phyloP scores from a whole-genome alignment of 2,329 filamentous ascomycete genomes.

The Simplicillium sp. region DNA sequence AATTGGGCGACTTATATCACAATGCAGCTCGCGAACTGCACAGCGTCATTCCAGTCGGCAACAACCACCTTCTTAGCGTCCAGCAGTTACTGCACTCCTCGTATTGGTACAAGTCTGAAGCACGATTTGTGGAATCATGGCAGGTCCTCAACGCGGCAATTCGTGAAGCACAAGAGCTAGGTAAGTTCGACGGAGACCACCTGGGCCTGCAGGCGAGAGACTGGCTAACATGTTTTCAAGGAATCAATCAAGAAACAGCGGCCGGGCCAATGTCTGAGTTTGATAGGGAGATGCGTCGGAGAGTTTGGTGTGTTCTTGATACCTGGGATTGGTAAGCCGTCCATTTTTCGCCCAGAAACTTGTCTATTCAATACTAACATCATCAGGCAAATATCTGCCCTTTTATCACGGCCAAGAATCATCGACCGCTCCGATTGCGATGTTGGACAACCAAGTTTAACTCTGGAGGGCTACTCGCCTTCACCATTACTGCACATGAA shows the following conservation, averaged over 20 bases:
- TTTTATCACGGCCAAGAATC: conserved; percentile 13
- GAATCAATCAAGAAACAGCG: conserved; percentile 20
- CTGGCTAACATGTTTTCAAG: conserved; percentile 9
- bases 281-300: conserved; percentile 24
- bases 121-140: conserved; percentile 26
- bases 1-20: conserved; percentile 22
- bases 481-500: conserved; percentile 19
- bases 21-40: conserved; percentile 21
- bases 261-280: conserved; percentile 18
- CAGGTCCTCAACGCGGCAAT: conserved; percentile 24
- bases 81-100: conserved; percentile 26
- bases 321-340: conserved; percentile 26
- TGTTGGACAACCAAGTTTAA: conserved; percentile 6
- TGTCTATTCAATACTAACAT: not conserved
- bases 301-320: conserved; percentile 26
- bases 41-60: conserved; percentile 20
- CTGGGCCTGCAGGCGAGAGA: no score
- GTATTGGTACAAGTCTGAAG: conserved; percentile 27
- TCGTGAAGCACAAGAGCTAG: conserved; percentile 24
- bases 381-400: conserved; percentile 23
- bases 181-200: not conserved
- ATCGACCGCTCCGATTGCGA: conserved; percentile 8
- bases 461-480: conserved; percentile 7
- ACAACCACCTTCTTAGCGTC: conserved; percentile 21
- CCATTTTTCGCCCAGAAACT: not conserved